Base-by-base conservation (phyloP, 768 basidiomycete genomes). In the Suillus clintonianus region DNA sequence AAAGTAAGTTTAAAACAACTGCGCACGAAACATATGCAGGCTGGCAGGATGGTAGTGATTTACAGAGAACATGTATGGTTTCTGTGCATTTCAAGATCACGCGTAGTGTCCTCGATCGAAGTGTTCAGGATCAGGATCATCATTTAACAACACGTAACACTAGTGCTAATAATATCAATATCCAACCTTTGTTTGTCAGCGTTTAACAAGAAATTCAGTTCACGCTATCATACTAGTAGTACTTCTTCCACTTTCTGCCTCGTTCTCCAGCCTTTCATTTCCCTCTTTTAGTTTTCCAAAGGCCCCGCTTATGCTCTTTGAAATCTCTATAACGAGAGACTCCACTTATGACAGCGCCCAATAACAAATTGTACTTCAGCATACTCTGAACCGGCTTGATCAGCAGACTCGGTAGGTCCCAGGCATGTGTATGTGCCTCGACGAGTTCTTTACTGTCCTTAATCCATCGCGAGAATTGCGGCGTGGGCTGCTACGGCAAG, bases 351-450 rank as follows among this genome's bases (percentile, higher is more conserved):
- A 94, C 88, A 30, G 91, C 86, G 30, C 79, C 78, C 39, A 99
- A 86, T 34, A 99, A 84, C 10, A 99, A 85, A 0, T 93, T 87
- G 72, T 99, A 99, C 74, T 98, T 99, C 67, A 98, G 87, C 61
- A 98, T 84, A 15, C 97, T 88, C 72, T 99, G 97, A 4, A 99
- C 94, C 39, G 97, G 97, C 77, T 99, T 98, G 77, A 99, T 98
- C 64, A 99, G 89, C 43, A 98, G 85, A 0, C 94, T 95, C 5
- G 93, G 83, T 34, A 99, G 86, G 73, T 99, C 97, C 90, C 94
- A 95, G 3, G 94, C 92, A 70, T 94, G 89, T 0, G 93, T 91
- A 14, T 91, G 82, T 24, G 86, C 83, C 2, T 88, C 84, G 1
- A 91, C 89, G 43, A 90, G 80, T 14, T 79, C 81, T 63, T 86